Evolutionary conservation across 78 protist species (phyloP).

Genomic region (Emiliania huxleyi): DNA sequence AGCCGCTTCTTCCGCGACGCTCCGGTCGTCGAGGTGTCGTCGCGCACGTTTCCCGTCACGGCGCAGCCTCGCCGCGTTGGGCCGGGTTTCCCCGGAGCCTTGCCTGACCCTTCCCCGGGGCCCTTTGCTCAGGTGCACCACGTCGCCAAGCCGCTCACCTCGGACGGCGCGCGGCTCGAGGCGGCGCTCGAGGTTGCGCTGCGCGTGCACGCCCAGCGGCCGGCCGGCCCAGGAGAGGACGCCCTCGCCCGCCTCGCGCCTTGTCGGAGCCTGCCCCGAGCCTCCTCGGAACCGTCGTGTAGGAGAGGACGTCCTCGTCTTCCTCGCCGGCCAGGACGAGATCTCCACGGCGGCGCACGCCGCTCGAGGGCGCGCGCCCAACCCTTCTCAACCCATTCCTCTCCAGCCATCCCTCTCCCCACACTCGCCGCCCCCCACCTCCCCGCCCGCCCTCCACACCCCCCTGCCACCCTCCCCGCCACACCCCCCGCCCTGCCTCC

Average conservation of each 20-base stretch:
- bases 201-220: not conserved
- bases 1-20: not conserved
- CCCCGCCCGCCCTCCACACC: not conserved
- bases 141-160: conserved; percentile 29
- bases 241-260: conserved; percentile 43
- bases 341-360: not conserved
- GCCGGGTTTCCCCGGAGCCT: too few species aligned
- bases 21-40: not conserved
- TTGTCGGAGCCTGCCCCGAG: too few species aligned
- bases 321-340: conserved; percentile 56
- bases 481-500: too few species aligned
- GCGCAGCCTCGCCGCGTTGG: too few species aligned
- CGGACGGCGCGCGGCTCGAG: conserved; percentile 28
- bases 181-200: not conserved
- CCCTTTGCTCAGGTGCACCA: too few species aligned
- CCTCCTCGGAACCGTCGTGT: too few species aligned
- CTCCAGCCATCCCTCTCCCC: too few species aligned
- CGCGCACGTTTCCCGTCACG: not conserved
- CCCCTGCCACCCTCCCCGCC: too few species aligned
- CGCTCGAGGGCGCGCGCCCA: not conserved
- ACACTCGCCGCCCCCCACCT: too few species aligned
- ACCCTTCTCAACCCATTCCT: too few species aligned
- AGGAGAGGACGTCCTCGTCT: conserved; percentile 70
- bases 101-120: too few species aligned
- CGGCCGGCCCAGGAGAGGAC: conserved; percentile 73